These are phyloP conservation scores for Colletotrichum endophyticum DNA, from an alignment of 2,329 filamentous ascomycete genomes.

Conservation along the genomic window DNA sequence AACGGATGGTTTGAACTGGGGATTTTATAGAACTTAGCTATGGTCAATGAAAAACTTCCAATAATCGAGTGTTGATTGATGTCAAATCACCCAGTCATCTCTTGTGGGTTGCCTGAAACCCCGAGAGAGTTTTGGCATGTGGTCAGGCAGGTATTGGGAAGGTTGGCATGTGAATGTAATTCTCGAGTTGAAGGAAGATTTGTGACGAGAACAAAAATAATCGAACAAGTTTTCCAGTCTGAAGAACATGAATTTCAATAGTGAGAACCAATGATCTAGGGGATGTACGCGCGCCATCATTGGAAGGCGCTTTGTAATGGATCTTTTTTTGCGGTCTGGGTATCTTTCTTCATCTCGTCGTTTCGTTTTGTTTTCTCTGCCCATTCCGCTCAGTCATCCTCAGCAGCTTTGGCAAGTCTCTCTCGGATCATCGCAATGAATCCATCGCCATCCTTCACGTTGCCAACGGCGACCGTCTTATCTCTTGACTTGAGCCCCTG, in stretches of 20 bases:
- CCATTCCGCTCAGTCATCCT: background rate
- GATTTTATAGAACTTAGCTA: background rate
- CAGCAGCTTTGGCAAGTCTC: slow-evolving; percentile 22
- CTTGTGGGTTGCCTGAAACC: background rate
- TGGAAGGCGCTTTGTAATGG: background rate
- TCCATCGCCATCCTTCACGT: slow-evolving; percentile 34
- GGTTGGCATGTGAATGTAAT: background rate
- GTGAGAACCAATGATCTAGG: background rate
- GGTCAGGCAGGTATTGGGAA: background rate
- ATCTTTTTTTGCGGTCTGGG: background rate
- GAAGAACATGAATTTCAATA: background rate
- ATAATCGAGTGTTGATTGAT: background rate
- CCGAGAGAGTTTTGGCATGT: background rate
- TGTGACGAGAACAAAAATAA: background rate
- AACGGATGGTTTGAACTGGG: background rate
- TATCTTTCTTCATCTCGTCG: background rate
- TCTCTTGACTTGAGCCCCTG: slow-evolving; percentile 68
- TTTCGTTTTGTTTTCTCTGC: background rate
- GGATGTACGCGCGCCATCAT: background rate
- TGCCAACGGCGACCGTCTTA: slow-evolving; percentile 60
- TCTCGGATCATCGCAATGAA: slow-evolving; percentile 28
- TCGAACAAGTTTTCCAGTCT: background rate
- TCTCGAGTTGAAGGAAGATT: background rate
- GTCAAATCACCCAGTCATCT: background rate
- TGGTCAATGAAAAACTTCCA: background rate